These are phyloP conservation scores for Xylariaceae sp. DNA, from an alignment of 2,329 filamentous ascomycete genomes.

Conservation along the genomic window DNA sequence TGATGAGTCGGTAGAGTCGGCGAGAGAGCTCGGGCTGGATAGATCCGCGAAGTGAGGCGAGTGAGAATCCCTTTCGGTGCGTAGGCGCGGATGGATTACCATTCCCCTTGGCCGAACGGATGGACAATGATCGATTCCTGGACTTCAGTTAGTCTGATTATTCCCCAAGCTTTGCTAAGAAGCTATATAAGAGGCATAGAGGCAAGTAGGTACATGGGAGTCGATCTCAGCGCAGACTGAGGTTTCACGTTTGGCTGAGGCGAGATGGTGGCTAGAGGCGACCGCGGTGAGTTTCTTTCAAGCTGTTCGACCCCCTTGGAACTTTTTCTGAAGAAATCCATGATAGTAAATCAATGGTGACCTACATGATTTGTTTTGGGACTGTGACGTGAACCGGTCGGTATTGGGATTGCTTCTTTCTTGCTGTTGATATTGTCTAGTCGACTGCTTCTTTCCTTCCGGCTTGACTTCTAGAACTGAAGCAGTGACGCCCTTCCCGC, in stretches of 20 bases:
- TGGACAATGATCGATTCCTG: conserved; percentile 32
- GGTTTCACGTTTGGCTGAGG: conserved; percentile 18
- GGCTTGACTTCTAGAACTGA: neutral
- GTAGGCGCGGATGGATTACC: conserved; percentile 33
- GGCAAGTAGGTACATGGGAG: conserved; percentile 23
- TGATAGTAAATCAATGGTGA: conserved; percentile 20
- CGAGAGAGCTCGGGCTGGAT: conserved; percentile 84
- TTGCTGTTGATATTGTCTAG: conserved; percentile 7
- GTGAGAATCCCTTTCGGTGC: conserved; percentile 68
- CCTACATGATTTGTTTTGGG: conserved; percentile 26
- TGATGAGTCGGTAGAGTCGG: conserved; percentile 87
- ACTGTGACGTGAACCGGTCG: neutral
- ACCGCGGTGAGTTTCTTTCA: conserved; percentile 20
- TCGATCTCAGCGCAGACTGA: conserved; percentile 21
- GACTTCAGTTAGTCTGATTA: conserved; percentile 14
- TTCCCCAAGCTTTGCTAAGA: neutral
- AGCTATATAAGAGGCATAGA: neutral
- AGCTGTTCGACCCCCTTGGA: conserved; percentile 29
- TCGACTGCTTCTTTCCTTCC: conserved; percentile 12
- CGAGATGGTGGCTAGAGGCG: conserved; percentile 14
- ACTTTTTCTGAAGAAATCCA: conserved; percentile 28
- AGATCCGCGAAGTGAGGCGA: conserved; percentile 78
- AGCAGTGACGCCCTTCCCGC: neutral
- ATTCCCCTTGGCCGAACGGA: conserved; percentile 35
- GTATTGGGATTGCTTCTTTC: neutral